Evolutionary conservation across 2,329 filamentous ascomycete species (phyloP).

Genomic region (Penicillium psychrosexuale): DNA sequence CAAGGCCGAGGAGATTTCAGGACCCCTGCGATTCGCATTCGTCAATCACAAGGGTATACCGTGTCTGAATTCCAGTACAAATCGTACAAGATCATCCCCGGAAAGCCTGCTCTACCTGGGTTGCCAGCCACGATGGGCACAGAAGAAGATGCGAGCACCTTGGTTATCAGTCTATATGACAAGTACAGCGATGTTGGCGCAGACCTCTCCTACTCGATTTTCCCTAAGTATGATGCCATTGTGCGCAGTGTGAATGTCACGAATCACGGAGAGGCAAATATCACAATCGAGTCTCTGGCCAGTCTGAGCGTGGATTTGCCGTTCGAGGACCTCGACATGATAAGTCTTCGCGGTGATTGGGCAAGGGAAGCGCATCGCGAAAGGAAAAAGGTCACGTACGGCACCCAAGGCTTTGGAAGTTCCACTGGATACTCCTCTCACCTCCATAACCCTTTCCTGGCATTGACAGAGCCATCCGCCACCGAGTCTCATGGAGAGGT

Average conservation of each 20-base stretch:
- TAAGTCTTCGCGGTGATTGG: constrained; percentile 64
- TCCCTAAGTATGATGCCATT: constrained; percentile 60
- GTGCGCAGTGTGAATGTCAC: constrained; percentile 60
- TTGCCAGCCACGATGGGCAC: constrained; percentile 60
- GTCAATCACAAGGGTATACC: constrained; percentile 57
- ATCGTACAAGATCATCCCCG: constrained; percentile 54
- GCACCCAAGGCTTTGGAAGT: constrained; percentile 56
- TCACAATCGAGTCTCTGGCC: constrained; percentile 56
- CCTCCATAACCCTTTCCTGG: constrained; percentile 63
- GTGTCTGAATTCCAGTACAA: constrained; percentile 59
- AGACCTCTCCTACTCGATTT: constrained; percentile 62
- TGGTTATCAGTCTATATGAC: constrained; percentile 58
- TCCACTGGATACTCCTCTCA: constrained; percentile 62
- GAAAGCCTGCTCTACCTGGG: constrained; percentile 56
- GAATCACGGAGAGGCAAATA: constrained; percentile 54
- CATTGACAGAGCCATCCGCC: constrained; percentile 54
- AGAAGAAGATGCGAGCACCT: constrained; percentile 56
- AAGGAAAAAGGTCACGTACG: constrained; percentile 56
- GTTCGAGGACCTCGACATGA: constrained; percentile 59
- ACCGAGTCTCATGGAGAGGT: constrained; percentile 61
- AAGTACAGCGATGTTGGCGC: constrained; percentile 57
- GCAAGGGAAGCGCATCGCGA: constrained; percentile 56
- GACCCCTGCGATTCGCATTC: constrained; percentile 59
- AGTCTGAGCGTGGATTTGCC: constrained; percentile 63
- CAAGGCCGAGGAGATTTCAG: constrained; percentile 63